A percentile compares a stretch with the other conserved stretches of the same genome.
Evolutionary conservation across 768 basidiomycete species (phyloP).

Genomic region (Hygrocybe punicea): DNA sequence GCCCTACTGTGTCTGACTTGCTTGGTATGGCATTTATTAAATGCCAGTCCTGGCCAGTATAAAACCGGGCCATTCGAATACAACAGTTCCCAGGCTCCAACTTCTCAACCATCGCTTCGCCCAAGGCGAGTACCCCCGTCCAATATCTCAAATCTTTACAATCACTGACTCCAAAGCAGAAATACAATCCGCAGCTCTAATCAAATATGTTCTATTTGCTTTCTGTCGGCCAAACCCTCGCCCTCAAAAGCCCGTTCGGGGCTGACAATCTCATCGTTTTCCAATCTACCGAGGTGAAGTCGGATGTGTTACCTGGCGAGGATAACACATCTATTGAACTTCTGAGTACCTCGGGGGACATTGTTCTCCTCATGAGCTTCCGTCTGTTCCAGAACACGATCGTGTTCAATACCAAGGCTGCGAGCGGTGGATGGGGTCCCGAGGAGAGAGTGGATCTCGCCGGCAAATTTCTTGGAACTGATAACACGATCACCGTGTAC

Average conservation of each 20-base stretch:
- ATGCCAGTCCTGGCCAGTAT: too few relatives aligned
- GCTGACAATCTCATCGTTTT: conserved; percentile 12
- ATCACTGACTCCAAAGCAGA: too few relatives aligned
- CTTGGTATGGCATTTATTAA: too few relatives aligned
- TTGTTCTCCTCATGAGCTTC: conserved; percentile 10
- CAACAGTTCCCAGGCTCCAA: too few relatives aligned
- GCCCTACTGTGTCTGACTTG: too few relatives aligned
- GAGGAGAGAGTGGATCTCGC: conserved; percentile 9
- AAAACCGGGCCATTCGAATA: too few relatives aligned
- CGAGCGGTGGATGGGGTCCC: conserved; percentile 1
- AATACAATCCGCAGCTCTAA: neutral
- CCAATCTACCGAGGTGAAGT: conserved; percentile 9
- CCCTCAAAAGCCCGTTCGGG: neutral
- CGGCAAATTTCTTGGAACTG: neutral
- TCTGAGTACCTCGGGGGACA: neutral
- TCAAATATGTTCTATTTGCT: neutral
- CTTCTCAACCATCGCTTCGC: too few relatives aligned
- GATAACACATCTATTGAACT: neutral
- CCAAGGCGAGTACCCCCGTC: too few relatives aligned
- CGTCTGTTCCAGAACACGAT: conserved; percentile 9
- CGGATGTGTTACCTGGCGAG: neutral
- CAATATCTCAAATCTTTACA: too few relatives aligned
- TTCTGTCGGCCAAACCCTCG: neutral
- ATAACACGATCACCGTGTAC: conserved; percentile 9
- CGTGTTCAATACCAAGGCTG: conserved; percentile 7